phyloP scores from a whole-genome alignment of 1,139 yeast genomes.

The Hyphopichia khmerensis region DNA sequence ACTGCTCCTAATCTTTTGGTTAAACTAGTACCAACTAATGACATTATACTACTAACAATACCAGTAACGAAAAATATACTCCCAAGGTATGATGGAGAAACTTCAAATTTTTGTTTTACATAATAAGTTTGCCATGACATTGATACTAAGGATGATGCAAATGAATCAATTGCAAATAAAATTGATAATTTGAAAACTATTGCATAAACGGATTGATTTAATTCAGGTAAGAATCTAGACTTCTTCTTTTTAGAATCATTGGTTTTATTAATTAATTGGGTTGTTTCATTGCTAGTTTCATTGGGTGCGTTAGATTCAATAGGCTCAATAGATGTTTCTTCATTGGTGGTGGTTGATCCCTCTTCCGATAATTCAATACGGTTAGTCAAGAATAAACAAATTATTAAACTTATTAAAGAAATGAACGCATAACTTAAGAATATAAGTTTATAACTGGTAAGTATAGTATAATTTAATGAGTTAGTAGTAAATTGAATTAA shows the following conservation, averaged over 20 bases:
- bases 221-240: slow-evolving; percentile 19
- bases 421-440: slow-evolving; percentile 25
- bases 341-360: background rate
- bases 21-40: slow-evolving; percentile 41
- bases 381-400: slow-evolving; percentile 17
- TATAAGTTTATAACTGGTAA: slow-evolving; percentile 28
- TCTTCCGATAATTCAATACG: slow-evolving; percentile 14
- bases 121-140: slow-evolving; percentile 46
- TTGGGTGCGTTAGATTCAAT: too few relatives aligned
- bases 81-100: slow-evolving; percentile 36
- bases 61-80: slow-evolving; percentile 39
- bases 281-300: background rate
- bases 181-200: slow-evolving; percentile 34
- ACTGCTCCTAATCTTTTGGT: slow-evolving; percentile 46
- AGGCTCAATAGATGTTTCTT: too few relatives aligned
- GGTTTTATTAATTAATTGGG: background rate
- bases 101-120: slow-evolving; percentile 33
- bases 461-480: slow-evolving; percentile 15
- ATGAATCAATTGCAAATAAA: slow-evolving; percentile 42
- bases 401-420: slow-evolving; percentile 17
- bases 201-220: slow-evolving; percentile 15
- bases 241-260: slow-evolving; percentile 5
- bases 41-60: slow-evolving; percentile 37
- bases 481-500: slow-evolving; percentile 23
- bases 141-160: slow-evolving; percentile 45